Conservation (phyloP, 2,329 filamentous ascomycete genomes). For the Fulvia fulva region DNA sequence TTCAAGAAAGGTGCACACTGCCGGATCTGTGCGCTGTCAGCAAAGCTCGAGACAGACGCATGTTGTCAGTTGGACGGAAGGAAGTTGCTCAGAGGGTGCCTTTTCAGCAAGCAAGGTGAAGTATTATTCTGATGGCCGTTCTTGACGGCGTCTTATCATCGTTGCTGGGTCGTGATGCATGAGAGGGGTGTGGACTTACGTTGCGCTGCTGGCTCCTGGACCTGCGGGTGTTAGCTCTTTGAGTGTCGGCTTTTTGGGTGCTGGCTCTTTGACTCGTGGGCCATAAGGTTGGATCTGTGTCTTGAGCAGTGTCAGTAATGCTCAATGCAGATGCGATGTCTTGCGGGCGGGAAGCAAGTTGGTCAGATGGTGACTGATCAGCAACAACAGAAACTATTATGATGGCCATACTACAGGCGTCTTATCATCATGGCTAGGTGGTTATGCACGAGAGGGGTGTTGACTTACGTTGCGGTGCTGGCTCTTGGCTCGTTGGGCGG, state of each 20-base stretch:
- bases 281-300: no score
- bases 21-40: no score
- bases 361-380: neutral
- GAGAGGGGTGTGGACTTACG: neutral
- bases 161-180: neutral
- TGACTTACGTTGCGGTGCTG: neutral
- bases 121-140: neutral
- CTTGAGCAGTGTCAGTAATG: no score
- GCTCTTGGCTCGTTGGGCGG: no score
- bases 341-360: neutral
- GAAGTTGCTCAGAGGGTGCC: neutral
- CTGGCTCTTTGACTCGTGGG: no score
- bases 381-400: neutral
- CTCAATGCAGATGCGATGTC: neutral
- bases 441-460: neutral
- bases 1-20: no score
- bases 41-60: neutral
- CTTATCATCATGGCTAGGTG: neutral
- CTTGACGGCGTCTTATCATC: neutral
- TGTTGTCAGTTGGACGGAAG: neutral
- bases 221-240: neutral
- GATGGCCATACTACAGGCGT: neutral
- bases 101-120: neutral
- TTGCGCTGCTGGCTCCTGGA: neutral
- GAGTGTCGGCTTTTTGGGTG: no score